Base-by-base conservation (phyloP, 805 yeast species). In the Phaffomyces opuntiae region DNA sequence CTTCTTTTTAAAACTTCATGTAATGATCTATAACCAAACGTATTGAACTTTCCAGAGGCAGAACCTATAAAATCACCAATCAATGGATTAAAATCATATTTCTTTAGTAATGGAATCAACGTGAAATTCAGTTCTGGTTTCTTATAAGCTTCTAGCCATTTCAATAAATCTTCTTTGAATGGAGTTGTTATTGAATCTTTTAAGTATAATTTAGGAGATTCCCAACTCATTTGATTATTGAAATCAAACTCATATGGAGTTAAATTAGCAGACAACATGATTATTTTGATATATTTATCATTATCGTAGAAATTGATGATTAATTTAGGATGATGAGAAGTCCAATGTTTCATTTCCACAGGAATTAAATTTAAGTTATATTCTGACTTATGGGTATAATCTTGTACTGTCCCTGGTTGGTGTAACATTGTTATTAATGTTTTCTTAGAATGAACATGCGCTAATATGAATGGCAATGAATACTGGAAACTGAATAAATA, bases 151-250 rank as follows among this genome's bases (percentile, higher is more conserved):
- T 53, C 25, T 24, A 83, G 55, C 56, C 80, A 83, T 0, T 56
- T 50, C 0, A 65, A 25, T 6, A 83, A 59, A 50, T 74, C 76
- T 5, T 42, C 53, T 49, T 76, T 68, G 58, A 83, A 83, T 51
- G 43, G 33, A n/a, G 60, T 44, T 12, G 36, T 12, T 8, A 35
- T 25, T 12, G 49, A 42, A 26, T 36, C 43, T 5, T 16, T 19
- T 3, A 27, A 12, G n/a, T 17, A 17, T 8, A 72, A 48, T 24
- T 60, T 55, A 1, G 84, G 87, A 8, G 84, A 74, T 32, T 70
- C 61, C 89, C 89, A 83, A 31, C 75, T 64, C 70, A 80, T 79
- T 55, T 83, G 88, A 7, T 84, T 81, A 46, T 83, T 77, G 1
- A 72, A 70, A 6, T 65, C 64, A 42, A 78, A 72, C 59, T 83